Conservation (phyloP, 257 asterid genomes). For the Salvia hispanica region DNA sequence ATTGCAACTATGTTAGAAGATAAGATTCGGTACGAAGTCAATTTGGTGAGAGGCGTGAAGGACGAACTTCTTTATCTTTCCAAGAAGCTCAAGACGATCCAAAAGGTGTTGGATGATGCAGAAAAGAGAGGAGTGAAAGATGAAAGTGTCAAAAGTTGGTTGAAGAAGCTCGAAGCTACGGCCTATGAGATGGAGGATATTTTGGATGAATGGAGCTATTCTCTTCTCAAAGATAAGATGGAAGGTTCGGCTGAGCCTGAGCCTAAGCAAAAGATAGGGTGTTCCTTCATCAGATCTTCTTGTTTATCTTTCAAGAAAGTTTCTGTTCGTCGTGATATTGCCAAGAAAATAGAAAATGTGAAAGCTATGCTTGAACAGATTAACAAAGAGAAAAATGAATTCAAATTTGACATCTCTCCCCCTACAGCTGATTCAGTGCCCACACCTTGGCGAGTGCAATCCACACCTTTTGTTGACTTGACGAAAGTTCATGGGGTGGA, state of each 20-base stretch:
- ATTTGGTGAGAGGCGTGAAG: not conserved
- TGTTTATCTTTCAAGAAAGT: no score
- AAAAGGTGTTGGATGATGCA: not conserved
- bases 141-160: not conserved
- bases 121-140: not conserved
- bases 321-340: no score
- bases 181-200: not conserved
- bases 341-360: no score
- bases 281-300: no score
- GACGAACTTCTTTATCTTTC: not conserved
- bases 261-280: no score
- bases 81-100: not conserved
- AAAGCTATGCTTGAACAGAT: no score
- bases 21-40: no score
- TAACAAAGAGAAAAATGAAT: no score
- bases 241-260: no score
- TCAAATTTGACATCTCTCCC: no score
- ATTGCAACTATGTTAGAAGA: no score
- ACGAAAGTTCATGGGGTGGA: not conserved
- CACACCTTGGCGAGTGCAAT: not conserved
- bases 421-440: not conserved
- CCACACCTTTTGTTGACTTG: not conserved
- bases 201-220: slow-evolving; percentile 2
- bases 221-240: no score
- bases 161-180: not conserved